phyloP scores from a whole-genome alignment of 2,329 filamentous ascomycete genomes.

The Helotiales sp. region DNA sequence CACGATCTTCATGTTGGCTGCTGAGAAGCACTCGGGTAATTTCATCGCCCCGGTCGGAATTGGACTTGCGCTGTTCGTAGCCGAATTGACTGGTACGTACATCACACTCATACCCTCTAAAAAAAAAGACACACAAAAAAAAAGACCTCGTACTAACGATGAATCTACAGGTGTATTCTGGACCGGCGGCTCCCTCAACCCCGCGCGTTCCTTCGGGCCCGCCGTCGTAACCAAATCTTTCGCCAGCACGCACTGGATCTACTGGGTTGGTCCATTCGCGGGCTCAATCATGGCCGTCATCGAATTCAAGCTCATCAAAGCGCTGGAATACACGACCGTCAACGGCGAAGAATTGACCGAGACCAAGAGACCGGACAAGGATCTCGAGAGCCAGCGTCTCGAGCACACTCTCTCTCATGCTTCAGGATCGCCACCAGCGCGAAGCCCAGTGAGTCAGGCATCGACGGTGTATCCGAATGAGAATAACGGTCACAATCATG shows the following conservation, averaged over 20 bases:
- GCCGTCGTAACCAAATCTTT: constrained; percentile 50
- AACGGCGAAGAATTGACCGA: constrained; percentile 8
- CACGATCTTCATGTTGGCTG: constrained; percentile 52
- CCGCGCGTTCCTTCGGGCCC: constrained; percentile 53
- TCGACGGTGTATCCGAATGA: not conserved
- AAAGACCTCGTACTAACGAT: not conserved
- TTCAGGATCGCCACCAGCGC: no score
- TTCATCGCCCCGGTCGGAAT: constrained; percentile 56
- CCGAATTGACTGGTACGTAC: constrained; percentile 21
- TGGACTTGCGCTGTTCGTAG: constrained; percentile 52
- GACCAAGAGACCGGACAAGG: not conserved
- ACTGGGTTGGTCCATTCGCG: constrained; percentile 47
- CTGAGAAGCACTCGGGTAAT: constrained; percentile 50
- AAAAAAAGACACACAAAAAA: no score
- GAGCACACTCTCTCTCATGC: no score
- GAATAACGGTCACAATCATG: not conserved
- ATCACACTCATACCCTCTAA: no score
- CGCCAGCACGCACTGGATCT: constrained; percentile 53
- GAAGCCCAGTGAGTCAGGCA: not conserved
- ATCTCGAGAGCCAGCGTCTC: not conserved
- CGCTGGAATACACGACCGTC: constrained; percentile 13
- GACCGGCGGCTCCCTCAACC: constrained; percentile 55
- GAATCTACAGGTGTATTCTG: constrained; percentile 48
- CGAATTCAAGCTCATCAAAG: constrained; percentile 17
- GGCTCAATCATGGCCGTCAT: constrained; percentile 14